phyloP scores from a whole-genome alignment of 176 grass and related monocot species.

The Musa acuminata region DNA sequence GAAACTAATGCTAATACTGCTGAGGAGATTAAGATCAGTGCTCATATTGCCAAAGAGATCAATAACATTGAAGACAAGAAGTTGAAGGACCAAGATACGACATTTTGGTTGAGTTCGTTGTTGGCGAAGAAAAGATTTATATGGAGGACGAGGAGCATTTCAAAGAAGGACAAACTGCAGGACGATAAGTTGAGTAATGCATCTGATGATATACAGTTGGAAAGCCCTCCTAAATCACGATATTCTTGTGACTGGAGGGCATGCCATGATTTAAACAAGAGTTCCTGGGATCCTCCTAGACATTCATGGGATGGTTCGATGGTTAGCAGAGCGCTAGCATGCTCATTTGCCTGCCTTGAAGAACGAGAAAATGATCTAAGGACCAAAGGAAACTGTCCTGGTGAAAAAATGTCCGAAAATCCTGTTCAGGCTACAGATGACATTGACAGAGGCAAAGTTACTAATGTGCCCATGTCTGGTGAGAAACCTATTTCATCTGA shows the following conservation, averaged over 20 bases:
- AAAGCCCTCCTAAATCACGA: constrained; percentile 40
- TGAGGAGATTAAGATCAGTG: neutral
- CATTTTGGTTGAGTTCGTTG: constrained; percentile 55
- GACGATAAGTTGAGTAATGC: neutral
- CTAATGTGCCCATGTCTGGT: neutral
- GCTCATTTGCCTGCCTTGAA: constrained; percentile 73
- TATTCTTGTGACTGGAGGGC: constrained; percentile 53
- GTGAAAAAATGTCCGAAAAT: constrained; percentile 19
- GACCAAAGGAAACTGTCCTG: constrained; percentile 20
- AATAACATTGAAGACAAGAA: constrained; percentile 6
- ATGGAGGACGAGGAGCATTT: constrained; percentile 19
- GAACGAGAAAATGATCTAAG: constrained; percentile 30
- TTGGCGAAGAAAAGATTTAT: constrained; percentile 28
- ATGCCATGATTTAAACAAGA: constrained; percentile 30
- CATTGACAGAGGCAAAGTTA: constrained; percentile 11
- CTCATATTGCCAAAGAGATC: neutral
- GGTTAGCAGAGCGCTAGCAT: constrained; percentile 58
- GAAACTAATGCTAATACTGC: neutral
- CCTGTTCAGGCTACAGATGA: constrained; percentile 6
- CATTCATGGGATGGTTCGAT: constrained; percentile 96
- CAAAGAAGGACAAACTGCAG: constrained; percentile 19
- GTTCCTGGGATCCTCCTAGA: constrained; percentile 39
- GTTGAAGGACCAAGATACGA: constrained; percentile 30
- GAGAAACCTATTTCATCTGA: constrained; percentile 3
- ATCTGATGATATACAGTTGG: constrained; percentile 11